Base-by-base conservation (phyloP, 2,329 filamentous ascomycete species). In the Aspergillus udagawae region DNA sequence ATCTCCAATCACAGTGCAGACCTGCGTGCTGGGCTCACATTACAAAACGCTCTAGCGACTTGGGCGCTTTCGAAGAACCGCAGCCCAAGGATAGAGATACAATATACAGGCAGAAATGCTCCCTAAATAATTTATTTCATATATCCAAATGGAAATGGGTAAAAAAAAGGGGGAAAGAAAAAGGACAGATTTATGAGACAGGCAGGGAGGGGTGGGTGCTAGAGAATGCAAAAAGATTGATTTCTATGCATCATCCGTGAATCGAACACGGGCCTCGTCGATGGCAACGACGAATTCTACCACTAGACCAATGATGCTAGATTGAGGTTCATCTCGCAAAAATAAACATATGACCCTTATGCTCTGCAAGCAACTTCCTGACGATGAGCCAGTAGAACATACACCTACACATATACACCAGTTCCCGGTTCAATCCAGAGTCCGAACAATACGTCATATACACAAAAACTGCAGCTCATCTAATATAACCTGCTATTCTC, bases 181-280 rank as follows among this genome's bases (percentile, higher is more conserved):
- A 29, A 10, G 10, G 2, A 29, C 3, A 29, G 12, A 12, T 1
- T 12, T 14, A 10, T 12, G 10, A 3, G 3, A 25, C 1, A 0
- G 41, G 41, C 20, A 45, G 42, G 21, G 23, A 1, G 20, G 23
- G 3, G 20, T 47, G 23, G 25, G 3, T 1, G 8, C 12, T 10
- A 23, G 3, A 23, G 42, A 56, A 55, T 52, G 58, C 38, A 54
- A 42, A 53, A 49, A 53, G 62, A 63, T 59, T 63, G 53, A 56
- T 64, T 64, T 53, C 56, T 44, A 17, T 74, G 72, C 72, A 74
- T 73, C 71, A 72, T 74, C 72, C 73, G 73, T 72, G 73, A 75
- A 75, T 75, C 72, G 72, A 75, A 75, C 72, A 72, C 72, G 72
- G 72, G 72, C 72, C 72, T 74, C 72, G 67, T 75, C 72, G 72